A percentile compares a stretch with the other conserved stretches of the same genome.
phyloP scores from a whole-genome alignment of 192 early-diverging fungal genomes.

The Oehlia diaphana region DNA sequence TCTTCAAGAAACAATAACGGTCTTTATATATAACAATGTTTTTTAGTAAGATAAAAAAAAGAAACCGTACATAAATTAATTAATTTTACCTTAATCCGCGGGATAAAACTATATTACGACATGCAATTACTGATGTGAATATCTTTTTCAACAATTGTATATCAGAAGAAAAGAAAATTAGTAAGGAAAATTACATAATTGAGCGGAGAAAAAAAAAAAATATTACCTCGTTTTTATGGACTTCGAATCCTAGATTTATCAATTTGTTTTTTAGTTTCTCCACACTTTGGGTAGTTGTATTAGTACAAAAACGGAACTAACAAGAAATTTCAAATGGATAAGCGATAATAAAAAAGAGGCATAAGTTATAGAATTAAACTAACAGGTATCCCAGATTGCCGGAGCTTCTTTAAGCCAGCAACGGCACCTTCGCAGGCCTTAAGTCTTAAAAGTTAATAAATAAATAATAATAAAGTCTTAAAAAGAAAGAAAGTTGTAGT shows the following conservation, averaged over 20 bases:
- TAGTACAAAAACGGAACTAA: constrained; percentile 75
- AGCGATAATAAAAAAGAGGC: neutral
- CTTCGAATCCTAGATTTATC: constrained; percentile 63
- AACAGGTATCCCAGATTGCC: constrained; percentile 53
- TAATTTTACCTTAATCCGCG: constrained; percentile 41
- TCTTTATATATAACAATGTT: constrained; percentile 31
- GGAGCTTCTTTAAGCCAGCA: constrained; percentile 63
- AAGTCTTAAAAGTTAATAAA: neutral
- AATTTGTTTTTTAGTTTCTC: constrained; percentile 59
- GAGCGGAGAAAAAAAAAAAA: neutral
- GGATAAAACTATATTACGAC: constrained; percentile 59
- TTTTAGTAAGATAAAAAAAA: neutral
- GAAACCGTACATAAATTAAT: neutral
- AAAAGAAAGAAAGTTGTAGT: neutral
- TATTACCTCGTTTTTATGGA: constrained; percentile 57
- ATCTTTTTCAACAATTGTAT: constrained; percentile 44
- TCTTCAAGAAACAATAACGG: constrained; percentile 80
- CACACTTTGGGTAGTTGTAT: constrained; percentile 80
- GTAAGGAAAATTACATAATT: neutral
- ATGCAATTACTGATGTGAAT: constrained; percentile 82
- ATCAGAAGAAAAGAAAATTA: neutral
- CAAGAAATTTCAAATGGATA: neutral
- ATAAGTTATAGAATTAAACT: neutral
- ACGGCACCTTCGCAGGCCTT: constrained; percentile 52
- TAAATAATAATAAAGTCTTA: neutral